A percentile compares a stretch with the other conserved stretches of the same genome.
Evolutionary conservation across 2,329 filamentous ascomycete genomes (phyloP).

Genomic region (Neofusicoccum sp.): DNA sequence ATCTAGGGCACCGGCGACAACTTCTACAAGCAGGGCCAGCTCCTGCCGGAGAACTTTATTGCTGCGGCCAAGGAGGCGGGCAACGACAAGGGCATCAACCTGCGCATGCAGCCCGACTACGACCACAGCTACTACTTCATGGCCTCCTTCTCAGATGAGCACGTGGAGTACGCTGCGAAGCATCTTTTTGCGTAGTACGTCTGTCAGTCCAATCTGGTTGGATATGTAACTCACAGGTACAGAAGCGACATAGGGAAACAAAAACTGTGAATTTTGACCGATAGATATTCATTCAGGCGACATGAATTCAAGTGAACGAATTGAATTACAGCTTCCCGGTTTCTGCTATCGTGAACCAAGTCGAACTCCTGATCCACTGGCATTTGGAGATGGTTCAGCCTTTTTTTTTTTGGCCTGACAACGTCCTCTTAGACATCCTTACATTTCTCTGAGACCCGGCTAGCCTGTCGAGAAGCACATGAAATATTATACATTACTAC

Average conservation of each 20-base stretch:
- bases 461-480: no score
- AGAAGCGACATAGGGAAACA: conserved; percentile 10
- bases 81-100: conserved; percentile 64
- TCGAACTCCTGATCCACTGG: no score
- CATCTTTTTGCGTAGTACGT: conserved; percentile 62
- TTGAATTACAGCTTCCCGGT: neutral
- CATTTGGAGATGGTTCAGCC: no score
- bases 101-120: conserved; percentile 87
- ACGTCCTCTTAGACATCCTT: no score
- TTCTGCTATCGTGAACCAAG: no score
- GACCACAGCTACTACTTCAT: conserved; percentile 99
- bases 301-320: neutral
- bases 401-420: no score
- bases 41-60: conserved; percentile 90
- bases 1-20: conserved; percentile 84
- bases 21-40: conserved; percentile 92
- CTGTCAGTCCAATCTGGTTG: neutral
- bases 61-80: conserved; percentile 75
- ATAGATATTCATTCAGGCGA: conserved; percentile 4
- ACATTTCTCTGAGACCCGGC: no score
- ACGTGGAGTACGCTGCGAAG: conserved; percentile 89
- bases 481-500: no score
- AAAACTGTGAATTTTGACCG: conserved; percentile 5
- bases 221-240: conserved; percentile 5
- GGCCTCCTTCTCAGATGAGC: conserved; percentile 83